These are phyloP conservation scores for Leccinum disarticulatum DNA, from an alignment of 768 basidiomycete genomes.

Conservation along the genomic window DNA sequence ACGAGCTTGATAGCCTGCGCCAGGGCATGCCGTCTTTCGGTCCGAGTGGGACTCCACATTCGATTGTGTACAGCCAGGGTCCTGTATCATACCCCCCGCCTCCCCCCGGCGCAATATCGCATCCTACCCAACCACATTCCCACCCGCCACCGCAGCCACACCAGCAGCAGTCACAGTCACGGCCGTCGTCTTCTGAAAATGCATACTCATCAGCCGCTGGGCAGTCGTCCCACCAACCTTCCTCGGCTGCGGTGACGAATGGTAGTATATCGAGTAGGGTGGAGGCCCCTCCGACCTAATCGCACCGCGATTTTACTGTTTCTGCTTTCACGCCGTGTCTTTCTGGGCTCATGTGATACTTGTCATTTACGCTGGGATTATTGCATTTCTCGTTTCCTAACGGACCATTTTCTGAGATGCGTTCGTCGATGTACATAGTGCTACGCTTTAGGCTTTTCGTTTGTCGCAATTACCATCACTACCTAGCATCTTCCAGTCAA, in stretches of 20 bases:
- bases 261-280: conserved; percentile 39
- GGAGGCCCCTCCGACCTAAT: conserved; percentile 43
- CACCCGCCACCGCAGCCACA: conserved; percentile 32
- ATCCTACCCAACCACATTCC: conserved; percentile 34
- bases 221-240: conserved; percentile 29
- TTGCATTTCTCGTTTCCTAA: conserved; percentile 24
- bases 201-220: conserved; percentile 45
- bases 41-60: conserved; percentile 47
- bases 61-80: conserved; percentile 52
- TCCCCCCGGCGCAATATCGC: conserved; percentile 45
- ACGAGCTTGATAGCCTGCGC: conserved; percentile 66
- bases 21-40: conserved; percentile 57
- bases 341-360: conserved; percentile 19
- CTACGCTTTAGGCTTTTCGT: conserved; percentile 11
- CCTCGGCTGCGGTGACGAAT: conserved; percentile 40
- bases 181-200: conserved; percentile 65
- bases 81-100: conserved; percentile 48
- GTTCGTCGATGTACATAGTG: conserved; percentile 32
- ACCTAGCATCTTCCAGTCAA: conserved; percentile 16
- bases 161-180: conserved; percentile 43
- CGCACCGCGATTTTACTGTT: not conserved
- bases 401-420: conserved; percentile 25
- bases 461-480: conserved; percentile 16
- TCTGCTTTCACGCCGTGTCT: conserved; percentile 10
- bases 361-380: conserved; percentile 22